Evolutionary conservation across 495 filamentous ascomycete genomes (phyloP), one percentile per base, ranked within the genome.

Genomic region (Xylaria bambusicola): DNA sequence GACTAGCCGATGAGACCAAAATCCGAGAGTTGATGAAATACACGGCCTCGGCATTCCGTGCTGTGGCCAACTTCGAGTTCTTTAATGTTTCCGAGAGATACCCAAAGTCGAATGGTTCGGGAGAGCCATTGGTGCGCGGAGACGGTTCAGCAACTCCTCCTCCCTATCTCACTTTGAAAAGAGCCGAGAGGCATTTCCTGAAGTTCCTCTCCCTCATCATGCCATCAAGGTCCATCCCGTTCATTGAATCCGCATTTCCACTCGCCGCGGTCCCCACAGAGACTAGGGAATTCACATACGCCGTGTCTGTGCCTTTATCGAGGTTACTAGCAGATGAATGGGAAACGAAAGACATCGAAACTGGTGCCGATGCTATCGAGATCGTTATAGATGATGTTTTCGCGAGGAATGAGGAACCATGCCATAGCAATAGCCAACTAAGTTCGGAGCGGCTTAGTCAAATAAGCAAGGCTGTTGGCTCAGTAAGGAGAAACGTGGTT

Each of bases 41-140:
- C 68, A 87, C 63, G 53, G 63, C 65, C 63, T 70, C 81, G 5
- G 58, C 80, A 46, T 77, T 85, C 71, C 74, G 85, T 51, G 76
- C 74, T 9, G 90, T 86, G 63, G 85, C 88, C 0, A 89, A 89
- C 62, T 85, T 86, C 53, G 88, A 90, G 62, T 91, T 87, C 64
- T 90, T 85, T 73, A 92, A 92, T 63, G 69, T 88, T 20, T 85
- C 75, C 65, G 70, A 84, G 66, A 64, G 60, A 18, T 54, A 38
- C 17, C 44, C 38, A 13, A 51, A 26, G 2, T n/a, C 21, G 3
- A 21, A 48, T 17, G 18, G 35, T 36, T 66, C 13, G 48, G 65
- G 8, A 41, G 61, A 71, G n/a, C 59, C 65, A 9, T 70, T 74
- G 42, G 38, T 67, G 12, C 81, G 82, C 58, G 78, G 78, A 20